Conservation (phyloP, 495 filamentous ascomycete species). For the Baudoinia panamericana region DNA sequence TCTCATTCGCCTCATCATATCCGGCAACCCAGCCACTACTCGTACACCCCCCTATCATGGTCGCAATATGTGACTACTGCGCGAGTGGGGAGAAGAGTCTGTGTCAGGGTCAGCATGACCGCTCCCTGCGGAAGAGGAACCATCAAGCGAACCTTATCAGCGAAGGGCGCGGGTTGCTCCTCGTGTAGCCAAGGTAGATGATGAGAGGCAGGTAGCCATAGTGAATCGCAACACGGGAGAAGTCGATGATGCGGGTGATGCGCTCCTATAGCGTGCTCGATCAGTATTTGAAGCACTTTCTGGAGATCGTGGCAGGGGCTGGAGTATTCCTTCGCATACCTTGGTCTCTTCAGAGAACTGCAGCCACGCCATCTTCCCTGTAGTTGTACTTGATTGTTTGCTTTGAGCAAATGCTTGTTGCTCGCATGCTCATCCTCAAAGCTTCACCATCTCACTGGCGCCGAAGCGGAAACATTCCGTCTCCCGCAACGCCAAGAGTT, state of each 20-base stretch:
- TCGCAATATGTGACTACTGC: constrained; percentile 1
- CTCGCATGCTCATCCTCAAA: too few relatives aligned
- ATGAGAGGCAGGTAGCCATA: constrained; percentile 97
- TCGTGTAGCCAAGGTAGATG: constrained; percentile 91
- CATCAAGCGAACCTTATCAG: constrained; percentile 58
- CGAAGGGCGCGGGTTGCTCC: constrained; percentile 82
- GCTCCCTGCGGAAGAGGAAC: background rate
- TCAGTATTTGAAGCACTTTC: background rate
- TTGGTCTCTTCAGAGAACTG: constrained; percentile 95
- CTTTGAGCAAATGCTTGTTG: too few relatives aligned
- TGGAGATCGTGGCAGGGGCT: background rate
- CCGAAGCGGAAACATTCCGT: too few relatives aligned
- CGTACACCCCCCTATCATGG: background rate
- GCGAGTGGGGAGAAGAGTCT: constrained; percentile 33
- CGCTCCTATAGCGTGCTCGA: constrained; percentile 55
- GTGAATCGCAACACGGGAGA: constrained; percentile 90
- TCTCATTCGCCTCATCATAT: too few relatives aligned
- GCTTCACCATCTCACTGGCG: background rate
- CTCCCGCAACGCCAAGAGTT: constrained; percentile 1
- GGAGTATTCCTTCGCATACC: constrained; percentile 35
- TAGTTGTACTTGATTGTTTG: too few relatives aligned
- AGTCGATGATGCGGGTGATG: constrained; percentile 86
- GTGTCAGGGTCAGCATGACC: constrained; percentile 1
- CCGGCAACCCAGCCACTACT: background rate
- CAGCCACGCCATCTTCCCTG: constrained; percentile 39